Evolutionary conservation across 2,329 filamentous ascomycete genomes (phyloP), one percentile per base, ranked within the genome.

Genomic region (Cucurbitaria berberidis): DNA sequence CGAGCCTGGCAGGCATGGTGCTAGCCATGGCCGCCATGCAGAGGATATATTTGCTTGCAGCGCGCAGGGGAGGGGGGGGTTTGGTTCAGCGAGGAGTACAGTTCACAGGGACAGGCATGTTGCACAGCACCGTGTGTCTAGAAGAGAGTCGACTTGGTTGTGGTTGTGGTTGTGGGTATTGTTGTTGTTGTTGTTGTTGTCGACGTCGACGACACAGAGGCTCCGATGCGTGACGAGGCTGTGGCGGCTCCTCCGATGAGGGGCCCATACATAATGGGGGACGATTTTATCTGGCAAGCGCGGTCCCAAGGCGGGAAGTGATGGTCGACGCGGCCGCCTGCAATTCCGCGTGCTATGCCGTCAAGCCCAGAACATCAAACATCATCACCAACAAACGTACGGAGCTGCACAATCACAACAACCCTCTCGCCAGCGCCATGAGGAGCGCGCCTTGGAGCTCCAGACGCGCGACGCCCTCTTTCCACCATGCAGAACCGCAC

Each of bases 401-500:
- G n/a, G 50, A 51, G 41, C 50, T 48, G 41, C 39, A 34, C 48
- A n/a, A n/a, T n/a, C n/a, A n/a, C 45, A 36, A 8, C 39, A 34
- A 18, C 34, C 34, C 47, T 34, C 50, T 48, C 29, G 16, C 39
- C 53, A 53, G 52, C 55, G 61, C 57, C 59, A 68, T 72, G 66
- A 63, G 32, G 61, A 40, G 53, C 44, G 59, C 59, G 56, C 45
- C 48, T 45, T 48, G 48, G 35, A 42, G 42, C 38, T 58, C 32
- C 48, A 55, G 47, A 57, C 51, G 57, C 53, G 47, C 55, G 45
- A 58, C 54, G 53, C 44, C 43, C 45, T 44, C 30, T 35, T 45
- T 55, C 36, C 54, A 55, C 55, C 24, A 74, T 72, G 70, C 64
- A 72, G 60, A 70, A 57, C 53, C 65, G 66, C 42, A 67, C 64